Evolutionary conservation across 805 yeast species (phyloP), one percentile per base, ranked within the genome.

Genomic region (Yamadazyma philogaea): DNA sequence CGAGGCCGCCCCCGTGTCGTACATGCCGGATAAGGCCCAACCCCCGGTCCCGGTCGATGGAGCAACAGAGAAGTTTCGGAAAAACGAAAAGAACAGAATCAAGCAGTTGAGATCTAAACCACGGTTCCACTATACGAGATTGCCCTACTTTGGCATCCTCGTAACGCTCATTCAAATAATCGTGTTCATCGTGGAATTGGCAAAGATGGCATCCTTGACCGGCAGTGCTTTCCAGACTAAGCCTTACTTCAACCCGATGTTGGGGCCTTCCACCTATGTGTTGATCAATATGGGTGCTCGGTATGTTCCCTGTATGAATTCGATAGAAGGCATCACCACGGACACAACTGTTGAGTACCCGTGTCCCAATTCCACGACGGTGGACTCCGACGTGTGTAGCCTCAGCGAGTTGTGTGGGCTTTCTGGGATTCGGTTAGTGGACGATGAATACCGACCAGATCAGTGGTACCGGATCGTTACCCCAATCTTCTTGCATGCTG

Each of bases 401-500:
- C 63, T 84, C 38, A 55, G 60, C 28, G 77, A 82, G 51, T 64
- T 82, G 19, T 84, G 90, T 55, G 86, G 87, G 0, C 59, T 82
- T 58, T 64, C 75, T 16, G 80, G 79, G 2, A 55, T 79, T 6
- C 61, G 66, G 0, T 37, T 55, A 1, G 61, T 57, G 3, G 52
- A 58, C 38, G 55, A 58, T 32, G 64, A 58, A 7, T 68, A 56
- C 39, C 46, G 58, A 7, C 87, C 87, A 0, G 56, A 74, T 51
- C 90, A 83, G 60, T 79, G 86, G 81, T 83, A 82, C 73, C 62
- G 90, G 39, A 60, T 84, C 33, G 64, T 84, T 34, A 74, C 79
- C n/a, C 86, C 89, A 1, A 80, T 82, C 10, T 84, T 84, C 50
- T 54, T 84, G 40, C 90, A 84, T 56, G 88, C 89, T 3, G 90